Percentiles rank a stretch among this genome's conserved stretches.
Conservation (phyloP, 2,329 filamentous ascomycete genomes). For the Kalaharituber pfeilii region DNA sequence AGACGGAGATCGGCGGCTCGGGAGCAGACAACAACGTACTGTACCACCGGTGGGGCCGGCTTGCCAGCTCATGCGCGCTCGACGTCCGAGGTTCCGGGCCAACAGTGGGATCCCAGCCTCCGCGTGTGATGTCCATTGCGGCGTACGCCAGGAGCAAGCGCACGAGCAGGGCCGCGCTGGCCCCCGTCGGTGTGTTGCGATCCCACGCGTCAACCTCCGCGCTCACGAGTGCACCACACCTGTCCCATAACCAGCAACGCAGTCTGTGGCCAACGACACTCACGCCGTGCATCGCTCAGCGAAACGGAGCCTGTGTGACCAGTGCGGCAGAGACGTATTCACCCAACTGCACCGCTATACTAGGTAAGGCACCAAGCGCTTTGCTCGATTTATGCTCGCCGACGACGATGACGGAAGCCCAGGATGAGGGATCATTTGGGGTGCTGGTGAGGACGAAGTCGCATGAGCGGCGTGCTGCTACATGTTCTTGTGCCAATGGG, state of each 20-base stretch:
- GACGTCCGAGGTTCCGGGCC: background rate
- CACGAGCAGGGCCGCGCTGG: background rate
- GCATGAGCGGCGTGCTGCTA: background rate
- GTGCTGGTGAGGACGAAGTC: background rate
- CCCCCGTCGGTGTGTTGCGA: too few species aligned
- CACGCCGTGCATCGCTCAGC: background rate
- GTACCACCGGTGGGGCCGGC: background rate
- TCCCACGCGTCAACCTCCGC: background rate
- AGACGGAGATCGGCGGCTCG: background rate
- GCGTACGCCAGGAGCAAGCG: background rate
- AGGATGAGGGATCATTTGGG: background rate
- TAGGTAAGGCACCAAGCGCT: background rate
- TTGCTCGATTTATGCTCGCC: background rate
- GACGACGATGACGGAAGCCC: background rate
- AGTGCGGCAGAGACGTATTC: background rate
- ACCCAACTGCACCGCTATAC: background rate
- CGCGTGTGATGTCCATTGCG: background rate
- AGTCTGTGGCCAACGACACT: background rate
- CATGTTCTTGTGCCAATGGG: background rate
- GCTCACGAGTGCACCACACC: background rate
- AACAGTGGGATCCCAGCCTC: background rate
- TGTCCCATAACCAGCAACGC: background rate
- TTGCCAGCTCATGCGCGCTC: background rate
- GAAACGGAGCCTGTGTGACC: background rate
- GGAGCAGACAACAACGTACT: background rate